phyloP scores from a whole-genome alignment of 345 rosid species.

The Heritiera fomes region DNA sequence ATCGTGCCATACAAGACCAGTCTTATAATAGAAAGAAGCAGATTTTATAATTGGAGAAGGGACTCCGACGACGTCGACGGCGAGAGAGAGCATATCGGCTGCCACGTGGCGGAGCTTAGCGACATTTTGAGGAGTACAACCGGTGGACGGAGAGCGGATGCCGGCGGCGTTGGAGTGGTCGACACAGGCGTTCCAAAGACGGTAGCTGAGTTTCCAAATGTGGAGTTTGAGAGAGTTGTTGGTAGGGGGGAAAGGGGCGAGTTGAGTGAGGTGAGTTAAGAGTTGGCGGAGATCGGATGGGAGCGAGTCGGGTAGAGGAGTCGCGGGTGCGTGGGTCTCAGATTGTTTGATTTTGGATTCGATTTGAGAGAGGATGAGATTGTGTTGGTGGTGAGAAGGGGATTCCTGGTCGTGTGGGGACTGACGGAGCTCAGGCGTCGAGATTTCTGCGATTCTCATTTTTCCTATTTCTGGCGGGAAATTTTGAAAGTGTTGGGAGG shows the following conservation, averaged over 20 bases:
- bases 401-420: slow-evolving; percentile 24
- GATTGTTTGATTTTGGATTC: slow-evolving; percentile 63
- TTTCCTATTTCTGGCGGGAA: slow-evolving; percentile 33
- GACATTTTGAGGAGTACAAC: slow-evolving; percentile 30
- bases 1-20: slow-evolving; percentile 69
- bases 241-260: slow-evolving; percentile 49
- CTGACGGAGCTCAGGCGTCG: slow-evolving; percentile 58
- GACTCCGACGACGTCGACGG: slow-evolving; percentile 59
- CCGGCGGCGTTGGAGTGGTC: slow-evolving; percentile 68
- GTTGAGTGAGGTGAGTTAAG: slow-evolving; percentile 56
- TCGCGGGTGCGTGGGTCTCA: slow-evolving; percentile 42
- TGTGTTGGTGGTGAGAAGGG: slow-evolving; percentile 30
- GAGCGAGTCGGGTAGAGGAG: slow-evolving; percentile 44
- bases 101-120: slow-evolving; percentile 74
- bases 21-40: slow-evolving; percentile 76
- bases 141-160: slow-evolving; percentile 41
- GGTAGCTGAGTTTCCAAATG: slow-evolving; percentile 87
- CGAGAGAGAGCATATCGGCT: slow-evolving; percentile 81
- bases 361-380: slow-evolving; percentile 54
- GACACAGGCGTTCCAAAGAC: slow-evolving; percentile 96
- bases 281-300: slow-evolving; percentile 53
- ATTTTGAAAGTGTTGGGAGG: background rate
- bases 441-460: slow-evolving; percentile 86
- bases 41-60: slow-evolving; percentile 74
- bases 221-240: slow-evolving; percentile 62